A percentile compares a stretch with the other conserved stretches of the same genome.
These are phyloP conservation scores for Trypanosoma congolense DNA, from an alignment of 208 protist genomes.

Conservation along the genomic window DNA sequence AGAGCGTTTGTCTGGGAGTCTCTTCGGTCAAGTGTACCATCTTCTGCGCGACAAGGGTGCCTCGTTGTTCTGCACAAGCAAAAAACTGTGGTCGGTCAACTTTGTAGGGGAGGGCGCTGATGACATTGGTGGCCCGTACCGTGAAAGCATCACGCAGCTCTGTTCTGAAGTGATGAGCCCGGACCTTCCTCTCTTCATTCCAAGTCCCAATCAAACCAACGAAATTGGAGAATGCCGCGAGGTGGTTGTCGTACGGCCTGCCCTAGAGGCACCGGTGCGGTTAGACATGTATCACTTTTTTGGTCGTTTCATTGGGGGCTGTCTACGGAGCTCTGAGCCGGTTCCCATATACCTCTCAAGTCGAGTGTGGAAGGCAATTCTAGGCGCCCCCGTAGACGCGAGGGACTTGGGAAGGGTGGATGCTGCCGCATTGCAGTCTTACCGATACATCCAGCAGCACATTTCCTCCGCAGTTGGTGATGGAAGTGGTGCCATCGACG, in stretches of 20 bases:
- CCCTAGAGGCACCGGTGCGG: conserved; percentile 30
- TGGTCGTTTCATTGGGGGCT: conserved; percentile 92
- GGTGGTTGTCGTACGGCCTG: conserved; percentile 68
- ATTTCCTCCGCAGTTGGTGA: conserved; percentile 6
- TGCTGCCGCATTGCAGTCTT: conserved; percentile 39
- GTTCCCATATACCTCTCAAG: conserved; percentile 90
- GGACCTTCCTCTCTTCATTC: conserved; percentile 79
- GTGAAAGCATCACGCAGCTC: conserved; percentile 87
- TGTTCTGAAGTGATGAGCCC: conserved; percentile 87
- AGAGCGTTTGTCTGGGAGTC: conserved; percentile 51
- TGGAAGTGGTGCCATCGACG: conserved; percentile 14
- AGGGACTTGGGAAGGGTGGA: conserved; percentile 62
- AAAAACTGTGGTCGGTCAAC: conserved; percentile 81
- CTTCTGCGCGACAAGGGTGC: conserved; percentile 54
- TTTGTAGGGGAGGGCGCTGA: conserved; percentile 90
- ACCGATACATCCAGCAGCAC: conserved; percentile 49
- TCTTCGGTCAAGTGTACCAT: conserved; percentile 87
- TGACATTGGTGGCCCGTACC: conserved; percentile 91
- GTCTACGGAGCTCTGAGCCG: conserved; percentile 86
- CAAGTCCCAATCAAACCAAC: conserved; percentile 66
- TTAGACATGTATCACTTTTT: conserved; percentile 88
- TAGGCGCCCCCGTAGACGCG: conserved; percentile 47
- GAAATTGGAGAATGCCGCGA: conserved; percentile 80
- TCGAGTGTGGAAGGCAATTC: conserved; percentile 88
- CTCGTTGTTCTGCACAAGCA: conserved; percentile 65